Conservation (phyloP, 495 filamentous ascomycete genomes). For the Usnea hakonensis region DNA sequence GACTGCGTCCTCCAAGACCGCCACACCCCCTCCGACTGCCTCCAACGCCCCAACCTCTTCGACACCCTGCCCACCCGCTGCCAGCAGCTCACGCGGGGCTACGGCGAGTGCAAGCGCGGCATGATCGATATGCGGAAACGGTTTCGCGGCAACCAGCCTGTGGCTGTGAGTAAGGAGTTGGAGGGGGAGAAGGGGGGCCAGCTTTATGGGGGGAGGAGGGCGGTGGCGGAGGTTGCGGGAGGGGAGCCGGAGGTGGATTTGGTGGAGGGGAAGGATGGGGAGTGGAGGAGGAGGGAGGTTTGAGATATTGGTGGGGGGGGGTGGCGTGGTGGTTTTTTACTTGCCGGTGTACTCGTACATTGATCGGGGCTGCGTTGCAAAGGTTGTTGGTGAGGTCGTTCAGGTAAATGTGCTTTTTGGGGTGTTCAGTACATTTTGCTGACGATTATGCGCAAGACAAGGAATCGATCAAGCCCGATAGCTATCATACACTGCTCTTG, state of each 20-base stretch:
- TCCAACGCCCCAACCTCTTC: constrained; percentile 67
- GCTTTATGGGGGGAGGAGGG: constrained; percentile 72
- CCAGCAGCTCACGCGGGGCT: constrained; percentile 87
- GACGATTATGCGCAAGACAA: neutral
- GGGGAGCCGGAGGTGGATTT: constrained; percentile 26
- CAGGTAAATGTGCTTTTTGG: neutral
- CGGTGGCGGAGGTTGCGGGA: constrained; percentile 50
- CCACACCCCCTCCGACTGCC: constrained; percentile 77
- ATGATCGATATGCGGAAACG: constrained; percentile 98
- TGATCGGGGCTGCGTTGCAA: neutral
- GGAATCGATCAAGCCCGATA: neutral
- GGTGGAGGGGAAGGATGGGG: constrained; percentile 22
- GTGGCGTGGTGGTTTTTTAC: neutral
- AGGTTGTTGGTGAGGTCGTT: neutral
- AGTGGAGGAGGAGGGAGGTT: constrained; percentile 16
- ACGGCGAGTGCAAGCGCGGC: constrained; percentile 90
- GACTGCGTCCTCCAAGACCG: constrained; percentile 92
- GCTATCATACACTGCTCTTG: neutral
- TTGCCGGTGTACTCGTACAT: neutral
- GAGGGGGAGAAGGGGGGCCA: constrained; percentile 50
- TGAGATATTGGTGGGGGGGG: neutral
- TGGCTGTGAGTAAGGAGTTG: constrained; percentile 56
- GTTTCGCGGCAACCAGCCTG: constrained; percentile 89
- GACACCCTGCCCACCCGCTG: constrained; percentile 77
- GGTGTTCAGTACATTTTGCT: neutral